Percentiles rank a stretch among this genome's conserved stretches.
phyloP scores from a whole-genome alignment of 352 stramenopile genomes.

The Peronosclerospora sorghi region DNA sequence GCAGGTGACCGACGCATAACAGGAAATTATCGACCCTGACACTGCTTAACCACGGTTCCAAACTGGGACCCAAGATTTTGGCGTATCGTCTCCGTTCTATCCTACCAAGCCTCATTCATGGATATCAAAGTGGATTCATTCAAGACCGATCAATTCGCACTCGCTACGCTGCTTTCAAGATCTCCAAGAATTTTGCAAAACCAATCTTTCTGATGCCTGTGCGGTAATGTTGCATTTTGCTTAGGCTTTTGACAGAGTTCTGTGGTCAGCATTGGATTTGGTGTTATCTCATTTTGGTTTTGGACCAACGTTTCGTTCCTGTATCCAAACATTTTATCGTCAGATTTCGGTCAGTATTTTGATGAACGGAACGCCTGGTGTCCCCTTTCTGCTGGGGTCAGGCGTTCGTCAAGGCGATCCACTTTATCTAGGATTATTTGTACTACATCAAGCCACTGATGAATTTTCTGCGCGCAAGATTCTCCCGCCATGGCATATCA shows the following conservation, averaged over 20 bases:
- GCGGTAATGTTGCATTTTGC: background rate
- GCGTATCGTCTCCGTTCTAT: background rate
- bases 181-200: background rate
- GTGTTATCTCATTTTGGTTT: background rate
- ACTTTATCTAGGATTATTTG: conserved; percentile 9
- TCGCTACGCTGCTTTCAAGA: conserved; percentile 5
- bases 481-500: background rate
- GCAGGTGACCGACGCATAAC: background rate
- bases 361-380: conserved; percentile 2
- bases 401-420: conserved; percentile 11
- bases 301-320: conserved; percentile 1
- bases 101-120: background rate
- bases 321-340: conserved; percentile 8
- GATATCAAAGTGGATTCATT: conserved; percentile 7
- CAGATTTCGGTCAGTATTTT: conserved; percentile 2
- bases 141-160: conserved; percentile 3
- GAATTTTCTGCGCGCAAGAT: background rate
- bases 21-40: conserved; percentile 5
- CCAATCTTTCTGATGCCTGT: background rate
- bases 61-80: background rate
- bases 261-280: background rate
- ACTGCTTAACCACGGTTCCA: background rate
- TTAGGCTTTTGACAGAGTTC: background rate
- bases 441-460: background rate
- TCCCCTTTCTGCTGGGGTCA: conserved; percentile 1